Conservation (phyloP, 129 eudicot genomes). For the Calendula officinalis region DNA sequence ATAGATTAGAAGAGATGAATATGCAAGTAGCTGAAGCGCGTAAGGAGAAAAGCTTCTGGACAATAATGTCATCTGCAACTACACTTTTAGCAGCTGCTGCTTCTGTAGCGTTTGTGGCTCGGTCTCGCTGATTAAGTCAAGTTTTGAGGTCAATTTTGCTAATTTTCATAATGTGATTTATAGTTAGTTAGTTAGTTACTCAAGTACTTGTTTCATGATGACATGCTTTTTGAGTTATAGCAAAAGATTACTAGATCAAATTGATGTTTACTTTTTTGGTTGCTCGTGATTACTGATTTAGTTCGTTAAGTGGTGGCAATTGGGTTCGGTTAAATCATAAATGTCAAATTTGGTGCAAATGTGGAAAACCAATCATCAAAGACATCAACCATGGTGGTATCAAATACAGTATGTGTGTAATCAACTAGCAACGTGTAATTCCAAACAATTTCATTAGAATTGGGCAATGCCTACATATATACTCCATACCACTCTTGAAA, state of each 20-base stretch:
- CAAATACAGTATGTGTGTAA: no score
- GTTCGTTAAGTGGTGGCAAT: background rate
- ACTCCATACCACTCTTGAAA: no score
- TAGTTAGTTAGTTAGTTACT: no score
- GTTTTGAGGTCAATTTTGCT: conserved; percentile 11
- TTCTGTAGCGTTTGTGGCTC: conserved; percentile 61
- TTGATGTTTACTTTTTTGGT: background rate
- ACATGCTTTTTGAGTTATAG: conserved; percentile 9
- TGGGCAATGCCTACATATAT: no score
- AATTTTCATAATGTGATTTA: background rate
- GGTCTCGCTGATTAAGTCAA: conserved; percentile 19
- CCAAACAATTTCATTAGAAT: no score
- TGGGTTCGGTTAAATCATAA: no score
- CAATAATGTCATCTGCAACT: conserved; percentile 71
- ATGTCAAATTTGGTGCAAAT: background rate
- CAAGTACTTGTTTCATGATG: background rate
- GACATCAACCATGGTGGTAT: no score
- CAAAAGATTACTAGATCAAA: conserved; percentile 8
- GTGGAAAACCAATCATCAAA: no score
- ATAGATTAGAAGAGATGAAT: conserved; percentile 52
- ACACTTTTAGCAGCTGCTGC: conserved; percentile 61
- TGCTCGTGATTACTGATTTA: conserved; percentile 5
- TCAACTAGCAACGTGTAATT: no score
- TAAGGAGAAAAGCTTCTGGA: conserved; percentile 77
- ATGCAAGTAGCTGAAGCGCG: conserved; percentile 46